phyloP scores from a whole-genome alignment of 2,329 filamentous ascomycete genomes.

The Thielaviopsis euricoi region DNA sequence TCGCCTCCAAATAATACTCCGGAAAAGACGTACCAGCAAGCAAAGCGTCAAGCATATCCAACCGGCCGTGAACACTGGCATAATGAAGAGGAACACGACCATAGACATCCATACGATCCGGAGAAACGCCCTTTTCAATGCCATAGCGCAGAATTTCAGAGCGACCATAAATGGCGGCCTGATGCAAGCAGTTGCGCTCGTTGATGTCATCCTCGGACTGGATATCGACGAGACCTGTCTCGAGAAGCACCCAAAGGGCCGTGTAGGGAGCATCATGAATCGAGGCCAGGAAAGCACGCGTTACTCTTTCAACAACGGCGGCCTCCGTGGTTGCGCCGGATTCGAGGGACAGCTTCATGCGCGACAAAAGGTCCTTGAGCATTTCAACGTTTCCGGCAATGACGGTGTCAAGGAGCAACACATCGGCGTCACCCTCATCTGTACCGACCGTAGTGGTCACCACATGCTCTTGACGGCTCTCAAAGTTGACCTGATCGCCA shows the following conservation, averaged over 20 bases:
- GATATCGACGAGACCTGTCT: slow-evolving; percentile 73
- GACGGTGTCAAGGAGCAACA: slow-evolving; percentile 73
- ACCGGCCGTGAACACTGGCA: slow-evolving; percentile 81
- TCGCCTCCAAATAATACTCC: background rate
- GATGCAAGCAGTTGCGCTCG: slow-evolving; percentile 87
- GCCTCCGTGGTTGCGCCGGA: slow-evolving; percentile 37
- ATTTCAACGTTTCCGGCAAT: slow-evolving; percentile 63
- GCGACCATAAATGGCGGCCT: slow-evolving; percentile 89
- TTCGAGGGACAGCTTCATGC: slow-evolving; percentile 42
- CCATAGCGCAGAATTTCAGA: slow-evolving; percentile 60
- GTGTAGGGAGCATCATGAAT: slow-evolving; percentile 71
- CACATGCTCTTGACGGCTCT: slow-evolving; percentile 41
- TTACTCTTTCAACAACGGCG: slow-evolving; percentile 57
- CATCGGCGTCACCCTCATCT: slow-evolving; percentile 80
- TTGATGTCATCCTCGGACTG: slow-evolving; percentile 95
- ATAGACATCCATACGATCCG: slow-evolving; percentile 77
- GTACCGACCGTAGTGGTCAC: slow-evolving; percentile 52
- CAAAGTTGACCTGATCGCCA: slow-evolving; percentile 80
- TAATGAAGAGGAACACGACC: slow-evolving; percentile 89
- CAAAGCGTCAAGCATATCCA: slow-evolving; percentile 66
- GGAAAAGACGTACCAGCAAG: slow-evolving; percentile 36
- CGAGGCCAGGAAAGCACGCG: slow-evolving; percentile 75
- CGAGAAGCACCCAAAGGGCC: slow-evolving; percentile 58
- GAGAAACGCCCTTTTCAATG: slow-evolving; percentile 58
- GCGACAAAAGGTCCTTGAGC: slow-evolving; percentile 63